phyloP scores from a whole-genome alignment of 1,139 yeast genomes.

The Geotrichum citri-aurantii region DNA sequence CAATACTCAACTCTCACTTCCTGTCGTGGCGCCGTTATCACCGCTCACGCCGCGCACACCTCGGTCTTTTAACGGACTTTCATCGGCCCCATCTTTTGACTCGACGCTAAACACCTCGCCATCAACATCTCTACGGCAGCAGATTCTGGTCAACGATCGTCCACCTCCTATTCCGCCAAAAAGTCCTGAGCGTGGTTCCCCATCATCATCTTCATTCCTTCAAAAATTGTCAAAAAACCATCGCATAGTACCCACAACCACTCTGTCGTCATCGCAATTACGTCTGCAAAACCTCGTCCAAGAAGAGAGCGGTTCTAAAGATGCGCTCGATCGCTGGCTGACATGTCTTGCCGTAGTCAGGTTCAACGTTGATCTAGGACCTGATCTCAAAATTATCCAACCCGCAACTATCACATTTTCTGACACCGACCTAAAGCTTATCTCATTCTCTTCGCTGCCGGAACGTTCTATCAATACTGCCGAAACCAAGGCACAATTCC shows the following conservation, averaged over 20 bases:
- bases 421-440: slow-evolving; percentile 28
- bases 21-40: background rate
- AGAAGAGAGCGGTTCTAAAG: slow-evolving; percentile 20
- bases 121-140: background rate
- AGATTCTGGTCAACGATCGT: background rate
- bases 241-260: background rate
- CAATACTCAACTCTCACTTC: background rate
- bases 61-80: background rate
- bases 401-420: slow-evolving; percentile 25
- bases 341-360: slow-evolving; percentile 32
- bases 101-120: background rate
- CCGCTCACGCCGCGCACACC: slow-evolving; percentile 2
- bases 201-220: background rate
- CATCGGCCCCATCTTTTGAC: background rate
- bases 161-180: slow-evolving; percentile 11
- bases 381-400: slow-evolving; percentile 32
- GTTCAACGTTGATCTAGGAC: slow-evolving; percentile 35
- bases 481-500: slow-evolving; percentile 20
- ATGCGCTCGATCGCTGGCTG: slow-evolving; percentile 27
- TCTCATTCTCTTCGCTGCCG: slow-evolving; percentile 31
- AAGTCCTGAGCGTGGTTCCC: slow-evolving; percentile 2
- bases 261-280: slow-evolving; percentile 26
- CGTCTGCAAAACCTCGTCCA: slow-evolving; percentile 27
- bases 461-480: slow-evolving; percentile 23
- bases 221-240: background rate